A percentile compares a stretch with the other conserved stretches of the same genome.
Conservation (phyloP, 73 alveolate genomes). For the Blepharisma japonicum region DNA sequence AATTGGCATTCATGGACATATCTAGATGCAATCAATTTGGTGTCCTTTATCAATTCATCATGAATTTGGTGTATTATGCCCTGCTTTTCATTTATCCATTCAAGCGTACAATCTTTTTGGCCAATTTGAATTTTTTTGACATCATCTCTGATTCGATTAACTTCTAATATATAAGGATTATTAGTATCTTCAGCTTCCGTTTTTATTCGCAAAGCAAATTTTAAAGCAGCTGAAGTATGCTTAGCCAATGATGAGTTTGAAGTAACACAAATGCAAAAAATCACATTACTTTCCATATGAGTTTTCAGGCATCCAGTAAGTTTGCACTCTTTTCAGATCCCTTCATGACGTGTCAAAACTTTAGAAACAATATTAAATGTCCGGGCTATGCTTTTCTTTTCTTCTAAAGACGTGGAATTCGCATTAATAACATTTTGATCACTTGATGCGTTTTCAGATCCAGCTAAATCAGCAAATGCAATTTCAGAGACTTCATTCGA, state of each 20-base stretch:
- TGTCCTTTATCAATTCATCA: too few species aligned
- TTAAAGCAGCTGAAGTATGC: slow-evolving; percentile 10
- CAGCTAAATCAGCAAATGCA: slow-evolving; percentile 17
- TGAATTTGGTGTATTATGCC: too few species aligned
- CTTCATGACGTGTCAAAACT: neutral
- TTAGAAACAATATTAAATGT: neutral
- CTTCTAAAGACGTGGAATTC: neutral
- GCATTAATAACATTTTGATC: slow-evolving; percentile 17
- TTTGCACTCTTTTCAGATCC: slow-evolving; percentile 2
- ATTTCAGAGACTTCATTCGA: neutral
- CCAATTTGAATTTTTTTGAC: too few species aligned
- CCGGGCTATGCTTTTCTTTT: slow-evolving; percentile 13
- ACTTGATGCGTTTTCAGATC: slow-evolving; percentile 24
- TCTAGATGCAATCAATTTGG: too few species aligned
- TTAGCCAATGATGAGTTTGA: neutral
- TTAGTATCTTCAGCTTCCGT: too few species aligned
- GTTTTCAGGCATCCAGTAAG: neutral
- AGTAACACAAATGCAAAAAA: neutral
- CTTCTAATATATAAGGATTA: too few species aligned
- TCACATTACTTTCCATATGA: neutral
- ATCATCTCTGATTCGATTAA: too few species aligned
- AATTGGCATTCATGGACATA: too few species aligned
- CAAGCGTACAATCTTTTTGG: too few species aligned
- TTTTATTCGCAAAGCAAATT: neutral
- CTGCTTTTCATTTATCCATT: too few species aligned